Evolutionary conservation across 352 stramenopile species (phyloP).

Genomic region (Globisporangium cystogenes): DNA sequence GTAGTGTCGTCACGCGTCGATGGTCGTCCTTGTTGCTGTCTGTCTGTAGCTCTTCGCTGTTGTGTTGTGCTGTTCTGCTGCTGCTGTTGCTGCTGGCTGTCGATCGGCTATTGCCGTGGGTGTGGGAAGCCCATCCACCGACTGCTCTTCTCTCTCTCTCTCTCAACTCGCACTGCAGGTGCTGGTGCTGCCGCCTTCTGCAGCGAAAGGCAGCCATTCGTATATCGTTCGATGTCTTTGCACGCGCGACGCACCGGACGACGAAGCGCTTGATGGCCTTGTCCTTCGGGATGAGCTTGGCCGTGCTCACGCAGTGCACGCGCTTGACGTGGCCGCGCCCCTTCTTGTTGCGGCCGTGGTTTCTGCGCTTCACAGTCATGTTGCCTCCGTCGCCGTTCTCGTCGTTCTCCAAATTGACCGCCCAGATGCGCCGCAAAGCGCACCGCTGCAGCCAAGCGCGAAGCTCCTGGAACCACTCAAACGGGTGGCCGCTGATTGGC

Average conservation of each 20-base stretch:
- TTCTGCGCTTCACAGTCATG: constrained; percentile 99
- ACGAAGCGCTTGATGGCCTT: constrained; percentile 93
- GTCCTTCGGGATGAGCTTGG: constrained; percentile 98
- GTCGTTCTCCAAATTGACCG: constrained; percentile 86
- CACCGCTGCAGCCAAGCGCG: background rate
- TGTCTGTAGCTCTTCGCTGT: background rate
- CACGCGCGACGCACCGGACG: constrained; percentile 85
- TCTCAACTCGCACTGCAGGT: too few relatives aligned
- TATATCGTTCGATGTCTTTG: too few relatives aligned
- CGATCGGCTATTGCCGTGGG: too few relatives aligned
- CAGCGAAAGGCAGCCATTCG: too few relatives aligned
- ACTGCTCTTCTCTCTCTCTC: too few relatives aligned
- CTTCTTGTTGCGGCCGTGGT: constrained; percentile 99
- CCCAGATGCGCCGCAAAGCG: constrained; percentile 24
- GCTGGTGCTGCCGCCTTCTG: background rate
- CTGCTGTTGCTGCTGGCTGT: background rate
- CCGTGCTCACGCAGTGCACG: constrained; percentile 97
- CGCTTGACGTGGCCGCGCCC: constrained; percentile 98
- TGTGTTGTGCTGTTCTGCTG: background rate
- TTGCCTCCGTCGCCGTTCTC: constrained; percentile 77
- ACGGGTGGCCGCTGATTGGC: background rate
- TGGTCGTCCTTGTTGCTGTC: too few relatives aligned
- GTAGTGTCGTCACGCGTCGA: background rate
- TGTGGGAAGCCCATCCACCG: too few relatives aligned
- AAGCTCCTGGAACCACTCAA: background rate